phyloP scores from a whole-genome alignment of 169 alveolate genomes.

The Eimeria tenella region DNA sequence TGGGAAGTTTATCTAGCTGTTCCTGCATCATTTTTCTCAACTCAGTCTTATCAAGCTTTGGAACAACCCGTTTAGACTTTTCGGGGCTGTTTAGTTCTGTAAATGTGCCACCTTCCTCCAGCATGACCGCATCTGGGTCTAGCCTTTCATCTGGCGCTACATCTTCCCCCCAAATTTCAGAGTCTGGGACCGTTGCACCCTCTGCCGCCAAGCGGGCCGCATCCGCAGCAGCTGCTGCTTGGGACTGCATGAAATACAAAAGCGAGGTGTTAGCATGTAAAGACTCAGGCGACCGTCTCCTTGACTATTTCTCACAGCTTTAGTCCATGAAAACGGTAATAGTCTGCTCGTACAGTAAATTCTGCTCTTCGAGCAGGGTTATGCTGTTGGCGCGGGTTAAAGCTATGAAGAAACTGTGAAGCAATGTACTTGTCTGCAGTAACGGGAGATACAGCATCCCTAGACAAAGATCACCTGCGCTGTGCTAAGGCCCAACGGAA shows the following conservation, averaged over 20 bases:
- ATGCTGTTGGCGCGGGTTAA: no score
- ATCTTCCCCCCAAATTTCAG: constrained; percentile 73
- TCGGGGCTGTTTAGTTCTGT: not conserved
- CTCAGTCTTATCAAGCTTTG: constrained; percentile 56
- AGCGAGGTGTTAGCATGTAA: not conserved
- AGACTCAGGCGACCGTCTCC: not conserved
- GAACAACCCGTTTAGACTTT: constrained; percentile 28
- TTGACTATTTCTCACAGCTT: not conserved
- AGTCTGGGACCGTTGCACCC: constrained; percentile 68
- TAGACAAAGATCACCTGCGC: no score
- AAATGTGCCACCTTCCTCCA: constrained; percentile 17
- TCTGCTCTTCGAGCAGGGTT: no score
- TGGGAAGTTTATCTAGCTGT: constrained; percentile 73
- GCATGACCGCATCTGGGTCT: constrained; percentile 50
- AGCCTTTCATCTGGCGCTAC: constrained; percentile 64
- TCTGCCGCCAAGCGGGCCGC: constrained; percentile 70
- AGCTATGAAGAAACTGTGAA: no score
- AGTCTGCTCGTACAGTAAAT: no score
- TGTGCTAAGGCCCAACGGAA: no score
- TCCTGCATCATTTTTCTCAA: constrained; percentile 56
- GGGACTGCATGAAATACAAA: constrained; percentile 4
- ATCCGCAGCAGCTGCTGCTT: constrained; percentile 67
- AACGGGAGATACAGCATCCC: no score
- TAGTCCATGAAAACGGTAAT: no score
- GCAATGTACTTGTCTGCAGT: no score